A percentile compares a stretch with the other conserved stretches of the same genome.
Evolutionary conservation across 805 yeast genomes (phyloP).

Genomic region (Schwanniomyces pseudopolymorphus): DNA sequence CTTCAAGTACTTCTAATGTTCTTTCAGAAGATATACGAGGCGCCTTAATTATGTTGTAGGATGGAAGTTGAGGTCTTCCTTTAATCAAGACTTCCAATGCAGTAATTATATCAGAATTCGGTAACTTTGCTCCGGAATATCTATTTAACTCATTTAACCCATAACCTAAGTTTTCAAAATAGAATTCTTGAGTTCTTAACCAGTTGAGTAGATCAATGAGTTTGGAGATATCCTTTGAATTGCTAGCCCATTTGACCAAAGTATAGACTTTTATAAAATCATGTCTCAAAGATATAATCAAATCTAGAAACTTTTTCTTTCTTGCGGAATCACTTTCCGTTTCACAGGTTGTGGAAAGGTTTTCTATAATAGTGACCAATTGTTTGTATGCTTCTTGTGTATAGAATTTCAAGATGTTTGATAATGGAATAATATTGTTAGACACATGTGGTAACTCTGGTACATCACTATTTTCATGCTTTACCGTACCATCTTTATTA

Average conservation of each 20-base stretch:
- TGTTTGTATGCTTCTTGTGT: constrained; percentile 64
- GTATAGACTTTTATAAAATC: constrained; percentile 85
- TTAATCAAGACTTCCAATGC: constrained; percentile 79
- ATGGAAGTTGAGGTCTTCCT: constrained; percentile 74
- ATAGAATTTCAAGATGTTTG: constrained; percentile 56
- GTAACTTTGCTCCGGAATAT: constrained; percentile 85
- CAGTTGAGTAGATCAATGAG: constrained; percentile 86
- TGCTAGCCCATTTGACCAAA: constrained; percentile 82
- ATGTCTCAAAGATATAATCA: constrained; percentile 72
- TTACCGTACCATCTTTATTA: not conserved
- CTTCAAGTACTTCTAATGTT: constrained; percentile 59
- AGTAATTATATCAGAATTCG: constrained; percentile 87
- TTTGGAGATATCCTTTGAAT: constrained; percentile 65
- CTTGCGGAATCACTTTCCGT: constrained; percentile 57
- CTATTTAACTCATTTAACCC: constrained; percentile 68
- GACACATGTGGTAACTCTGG: constrained; percentile 66
- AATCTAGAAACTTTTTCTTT: constrained; percentile 66
- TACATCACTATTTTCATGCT: constrained; percentile 1
- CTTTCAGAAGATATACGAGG: constrained; percentile 52
- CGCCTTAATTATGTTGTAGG: constrained; percentile 55
- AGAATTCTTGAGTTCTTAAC: constrained; percentile 76
- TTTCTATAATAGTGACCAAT: constrained; percentile 58
- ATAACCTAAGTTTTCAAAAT: constrained; percentile 58
- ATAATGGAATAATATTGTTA: constrained; percentile 64
- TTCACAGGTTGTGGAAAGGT: constrained; percentile 46